phyloP scores from a whole-genome alignment of 75 land plant species.

The Pinus tabuliformis region DNA sequence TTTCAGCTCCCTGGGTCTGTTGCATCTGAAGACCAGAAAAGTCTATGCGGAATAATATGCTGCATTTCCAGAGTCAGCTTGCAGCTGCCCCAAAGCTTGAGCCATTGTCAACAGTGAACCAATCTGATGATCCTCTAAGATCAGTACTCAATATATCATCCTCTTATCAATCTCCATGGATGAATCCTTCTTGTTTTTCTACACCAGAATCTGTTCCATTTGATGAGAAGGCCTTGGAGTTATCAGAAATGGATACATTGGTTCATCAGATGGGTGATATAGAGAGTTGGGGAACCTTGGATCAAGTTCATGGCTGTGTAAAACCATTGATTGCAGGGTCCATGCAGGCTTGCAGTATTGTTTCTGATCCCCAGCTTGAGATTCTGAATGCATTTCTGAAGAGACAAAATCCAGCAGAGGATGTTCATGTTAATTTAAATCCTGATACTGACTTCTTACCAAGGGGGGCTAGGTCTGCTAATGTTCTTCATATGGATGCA shows the following conservation, averaged over 20 bases:
- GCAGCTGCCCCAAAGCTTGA: constrained; percentile 1
- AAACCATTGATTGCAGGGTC: not conserved
- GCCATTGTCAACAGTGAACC: not conserved
- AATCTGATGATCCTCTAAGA: not conserved
- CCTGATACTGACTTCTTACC: not conserved
- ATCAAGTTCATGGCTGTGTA: not conserved
- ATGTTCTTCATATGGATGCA: not conserved
- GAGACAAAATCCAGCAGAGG: not conserved
- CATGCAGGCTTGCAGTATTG: not conserved
- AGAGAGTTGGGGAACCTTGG: constrained; percentile 3
- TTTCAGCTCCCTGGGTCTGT: not conserved
- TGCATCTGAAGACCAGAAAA: not conserved
- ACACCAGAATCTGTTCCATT: not conserved
- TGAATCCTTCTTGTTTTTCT: constrained; percentile 1
- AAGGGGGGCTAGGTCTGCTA: not conserved
- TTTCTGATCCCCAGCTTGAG: constrained; percentile 5
- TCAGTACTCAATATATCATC: not conserved
- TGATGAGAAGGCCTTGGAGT: not conserved
- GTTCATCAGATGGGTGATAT: constrained; percentile 1
- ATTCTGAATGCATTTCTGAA: not conserved
- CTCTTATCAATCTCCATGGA: constrained; percentile 3
- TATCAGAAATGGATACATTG: constrained; percentile 3
- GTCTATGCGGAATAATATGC: not conserved
- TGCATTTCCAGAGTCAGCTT: not conserved
- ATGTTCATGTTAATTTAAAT: not conserved